Evolutionary conservation across 164 flowering plant genomes (phyloP).

Genomic region (Stephania japonica): DNA sequence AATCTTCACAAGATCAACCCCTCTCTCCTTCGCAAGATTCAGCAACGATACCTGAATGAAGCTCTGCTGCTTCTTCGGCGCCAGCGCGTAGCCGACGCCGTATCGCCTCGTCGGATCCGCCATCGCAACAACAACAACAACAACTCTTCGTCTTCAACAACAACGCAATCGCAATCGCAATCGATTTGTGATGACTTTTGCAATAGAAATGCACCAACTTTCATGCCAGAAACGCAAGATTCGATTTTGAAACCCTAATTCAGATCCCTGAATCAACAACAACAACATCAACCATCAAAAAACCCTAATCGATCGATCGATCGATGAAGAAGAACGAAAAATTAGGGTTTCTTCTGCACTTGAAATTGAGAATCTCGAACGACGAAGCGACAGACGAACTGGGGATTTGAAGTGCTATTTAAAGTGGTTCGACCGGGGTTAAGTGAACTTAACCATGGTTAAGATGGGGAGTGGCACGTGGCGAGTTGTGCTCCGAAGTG

Average conservation of each 20-base stretch:
- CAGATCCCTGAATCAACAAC: too few relatives aligned
- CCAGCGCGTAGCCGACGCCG: constrained; percentile 38
- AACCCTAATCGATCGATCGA: background rate
- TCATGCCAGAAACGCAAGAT: constrained; percentile 4
- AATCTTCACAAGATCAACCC: constrained; percentile 35
- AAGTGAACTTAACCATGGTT: constrained; percentile 8
- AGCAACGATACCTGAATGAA: constrained; percentile 36
- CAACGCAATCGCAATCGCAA: too few relatives aligned
- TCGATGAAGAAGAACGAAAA: background rate
- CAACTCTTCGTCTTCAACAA: background rate
- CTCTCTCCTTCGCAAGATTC: constrained; percentile 24
- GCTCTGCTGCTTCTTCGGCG: constrained; percentile 35
- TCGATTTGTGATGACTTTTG: too few relatives aligned
- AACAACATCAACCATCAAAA: background rate
- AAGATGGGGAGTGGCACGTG: background rate
- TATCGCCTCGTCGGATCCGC: constrained; percentile 21
- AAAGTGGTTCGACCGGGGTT: background rate
- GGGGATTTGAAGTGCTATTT: background rate
- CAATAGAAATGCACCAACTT: constrained; percentile 7
- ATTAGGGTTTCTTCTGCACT: background rate
- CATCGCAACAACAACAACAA: too few relatives aligned
- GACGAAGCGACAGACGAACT: background rate
- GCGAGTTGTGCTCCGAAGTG: background rate
- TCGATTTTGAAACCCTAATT: too few relatives aligned
- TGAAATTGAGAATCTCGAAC: background rate